Evolutionary conservation across 768 basidiomycete genomes (phyloP).

Genomic region (Boletus sensibilis): DNA sequence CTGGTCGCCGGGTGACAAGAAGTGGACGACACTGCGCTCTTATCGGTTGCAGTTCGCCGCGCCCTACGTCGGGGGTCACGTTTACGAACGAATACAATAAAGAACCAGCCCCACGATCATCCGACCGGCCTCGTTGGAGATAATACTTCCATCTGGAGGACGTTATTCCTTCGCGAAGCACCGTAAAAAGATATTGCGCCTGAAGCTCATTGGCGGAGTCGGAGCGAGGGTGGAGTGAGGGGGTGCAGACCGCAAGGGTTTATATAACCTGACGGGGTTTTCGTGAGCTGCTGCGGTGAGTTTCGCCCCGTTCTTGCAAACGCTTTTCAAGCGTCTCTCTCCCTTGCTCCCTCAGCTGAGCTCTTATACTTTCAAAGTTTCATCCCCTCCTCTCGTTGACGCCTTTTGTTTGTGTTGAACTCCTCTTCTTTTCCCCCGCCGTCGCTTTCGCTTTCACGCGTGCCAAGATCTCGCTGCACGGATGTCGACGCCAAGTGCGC

Average conservation of each 20-base stretch:
- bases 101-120: background rate
- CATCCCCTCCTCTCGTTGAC: background rate
- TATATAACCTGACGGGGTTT: constrained; percentile 21
- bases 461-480: background rate
- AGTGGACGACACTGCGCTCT: background rate
- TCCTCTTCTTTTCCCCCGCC: background rate
- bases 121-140: constrained; percentile 10
- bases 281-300: background rate
- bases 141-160: constrained; percentile 15
- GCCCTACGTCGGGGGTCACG: constrained; percentile 1
- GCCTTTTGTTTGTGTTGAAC: background rate
- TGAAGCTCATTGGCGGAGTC: constrained; percentile 17
- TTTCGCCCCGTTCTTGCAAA: background rate
- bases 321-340: background rate
- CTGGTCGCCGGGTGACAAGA: background rate
- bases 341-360: background rate
- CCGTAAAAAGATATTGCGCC: constrained; percentile 14
- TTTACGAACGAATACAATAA: background rate
- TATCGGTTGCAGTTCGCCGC: constrained; percentile 3
- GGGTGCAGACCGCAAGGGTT: background rate
- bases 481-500: constrained; percentile 17
- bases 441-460: background rate
- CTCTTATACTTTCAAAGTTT: background rate
- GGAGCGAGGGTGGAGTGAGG: constrained; percentile 20
- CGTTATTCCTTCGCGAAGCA: constrained; percentile 13